Percentiles rank a stretch among this genome's conserved stretches.
Evolutionary conservation across 2,329 filamentous ascomycete genomes (phyloP).

Genomic region (Sporothrix humicola): DNA sequence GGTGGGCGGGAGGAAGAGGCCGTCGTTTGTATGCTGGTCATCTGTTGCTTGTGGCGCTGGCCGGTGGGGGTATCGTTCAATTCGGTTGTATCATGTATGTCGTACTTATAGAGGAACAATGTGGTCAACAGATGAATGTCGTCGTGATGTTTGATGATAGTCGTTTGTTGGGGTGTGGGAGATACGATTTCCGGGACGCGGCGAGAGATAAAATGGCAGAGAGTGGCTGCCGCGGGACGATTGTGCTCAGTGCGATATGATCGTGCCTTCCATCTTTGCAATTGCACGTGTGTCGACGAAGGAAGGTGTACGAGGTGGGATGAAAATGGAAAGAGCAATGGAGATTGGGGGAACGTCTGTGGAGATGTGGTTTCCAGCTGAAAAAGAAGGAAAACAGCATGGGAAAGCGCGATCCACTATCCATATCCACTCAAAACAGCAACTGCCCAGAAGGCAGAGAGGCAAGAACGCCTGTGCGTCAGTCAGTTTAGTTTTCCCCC

Average conservation of each 20-base stretch:
- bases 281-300: neutral
- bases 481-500: neutral
- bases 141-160: neutral
- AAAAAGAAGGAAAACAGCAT: neutral
- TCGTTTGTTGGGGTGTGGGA: neutral
- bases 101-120: neutral
- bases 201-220: neutral
- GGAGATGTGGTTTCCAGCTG: slow-evolving; percentile 19
- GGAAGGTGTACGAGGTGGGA: neutral
- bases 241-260: slow-evolving; percentile 12
- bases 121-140: neutral
- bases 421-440: neutral
- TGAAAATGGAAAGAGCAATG: slow-evolving; percentile 24
- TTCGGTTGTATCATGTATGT: neutral
- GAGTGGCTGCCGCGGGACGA: slow-evolving; percentile 19
- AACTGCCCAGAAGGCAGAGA: neutral
- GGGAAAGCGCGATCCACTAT: slow-evolving; percentile 32
- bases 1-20: neutral
- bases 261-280: slow-evolving; percentile 30
- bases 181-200: neutral
- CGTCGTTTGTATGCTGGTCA: slow-evolving; percentile 12
- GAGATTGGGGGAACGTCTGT: neutral
- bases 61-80: neutral
- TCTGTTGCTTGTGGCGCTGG: slow-evolving; percentile 23
- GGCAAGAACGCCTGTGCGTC: neutral